Percentiles rank a stretch among this genome's conserved stretches.
These are phyloP conservation scores for Sequoiadendron giganteum DNA, from an alignment of 75 land plant genomes.

Conservation along the genomic window DNA sequence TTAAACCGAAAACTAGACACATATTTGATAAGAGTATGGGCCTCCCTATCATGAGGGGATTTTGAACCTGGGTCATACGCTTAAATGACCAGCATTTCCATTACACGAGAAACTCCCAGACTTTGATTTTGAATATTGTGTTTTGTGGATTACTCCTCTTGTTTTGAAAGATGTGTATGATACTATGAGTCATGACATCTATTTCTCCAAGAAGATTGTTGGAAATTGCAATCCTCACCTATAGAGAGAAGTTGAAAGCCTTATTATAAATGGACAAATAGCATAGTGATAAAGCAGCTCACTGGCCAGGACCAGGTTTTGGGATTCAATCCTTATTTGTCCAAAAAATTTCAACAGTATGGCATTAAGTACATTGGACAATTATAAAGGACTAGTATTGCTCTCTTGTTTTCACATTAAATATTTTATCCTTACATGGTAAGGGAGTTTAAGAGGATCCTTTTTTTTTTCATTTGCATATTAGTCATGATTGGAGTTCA, in stretches of 20 bases:
- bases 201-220: background rate
- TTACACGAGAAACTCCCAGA: background rate
- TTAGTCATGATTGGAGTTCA: background rate
- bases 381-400: background rate
- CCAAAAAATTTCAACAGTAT: background rate
- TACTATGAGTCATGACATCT: background rate
- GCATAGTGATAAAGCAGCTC: background rate
- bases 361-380: background rate
- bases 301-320: background rate
- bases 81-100: background rate
- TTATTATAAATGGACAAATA: background rate
- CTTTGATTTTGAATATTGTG: background rate
- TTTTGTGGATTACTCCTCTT: background rate
- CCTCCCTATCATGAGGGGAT: background rate
- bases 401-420: background rate
- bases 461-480: background rate
- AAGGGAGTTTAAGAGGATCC: background rate
- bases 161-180: background rate
- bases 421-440: background rate
- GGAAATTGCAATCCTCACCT: background rate
- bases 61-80: background rate
- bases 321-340: background rate
- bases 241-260: background rate
- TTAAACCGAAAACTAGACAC: background rate
- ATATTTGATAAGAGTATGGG: background rate